These are phyloP conservation scores for Phytophthora fragariae DNA, from an alignment of 352 stramenopile genomes.

Conservation along the genomic window DNA sequence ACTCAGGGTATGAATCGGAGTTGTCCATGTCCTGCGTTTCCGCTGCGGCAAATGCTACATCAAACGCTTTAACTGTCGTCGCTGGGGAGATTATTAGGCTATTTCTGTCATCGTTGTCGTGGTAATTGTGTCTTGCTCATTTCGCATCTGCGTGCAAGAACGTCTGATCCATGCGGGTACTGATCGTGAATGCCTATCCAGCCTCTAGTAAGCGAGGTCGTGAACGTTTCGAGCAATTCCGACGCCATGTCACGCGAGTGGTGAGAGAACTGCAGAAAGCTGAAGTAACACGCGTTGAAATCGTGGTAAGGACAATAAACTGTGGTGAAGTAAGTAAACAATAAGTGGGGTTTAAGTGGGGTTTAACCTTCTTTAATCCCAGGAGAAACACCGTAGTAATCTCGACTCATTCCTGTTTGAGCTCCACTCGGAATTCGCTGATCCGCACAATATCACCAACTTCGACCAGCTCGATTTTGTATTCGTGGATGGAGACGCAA, in stretches of 20 bases:
- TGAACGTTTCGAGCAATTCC: slow-evolving; percentile 62
- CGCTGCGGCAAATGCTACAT: neutral
- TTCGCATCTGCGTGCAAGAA: neutral
- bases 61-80: neutral
- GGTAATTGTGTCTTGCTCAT: slow-evolving; percentile 1
- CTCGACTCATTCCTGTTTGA: slow-evolving; percentile 85
- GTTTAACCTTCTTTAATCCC: neutral
- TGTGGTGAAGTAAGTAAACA: neutral
- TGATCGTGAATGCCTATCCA: slow-evolving; percentile 78
- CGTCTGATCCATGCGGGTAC: slow-evolving; percentile 59
- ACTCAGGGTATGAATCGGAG: slow-evolving; percentile 61
- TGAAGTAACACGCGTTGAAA: slow-evolving; percentile 69
- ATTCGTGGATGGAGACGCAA: slow-evolving; percentile 75
- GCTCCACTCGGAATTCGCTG: slow-evolving; percentile 71
- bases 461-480: slow-evolving; percentile 88
- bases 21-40: slow-evolving; percentile 19
- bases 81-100: neutral
- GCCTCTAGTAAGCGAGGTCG: slow-evolving; percentile 46
- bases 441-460: slow-evolving; percentile 72
- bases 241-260: slow-evolving; percentile 53
- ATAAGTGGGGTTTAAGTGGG: neutral
- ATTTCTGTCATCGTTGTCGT: neutral
- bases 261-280: slow-evolving; percentile 65
- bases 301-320: slow-evolving; percentile 48
- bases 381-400: slow-evolving; percentile 70